Percentiles rank a stretch among this genome's conserved stretches.
Conservation (phyloP, 2,329 filamentous ascomycete genomes). For the Apiospora saccharicola region DNA sequence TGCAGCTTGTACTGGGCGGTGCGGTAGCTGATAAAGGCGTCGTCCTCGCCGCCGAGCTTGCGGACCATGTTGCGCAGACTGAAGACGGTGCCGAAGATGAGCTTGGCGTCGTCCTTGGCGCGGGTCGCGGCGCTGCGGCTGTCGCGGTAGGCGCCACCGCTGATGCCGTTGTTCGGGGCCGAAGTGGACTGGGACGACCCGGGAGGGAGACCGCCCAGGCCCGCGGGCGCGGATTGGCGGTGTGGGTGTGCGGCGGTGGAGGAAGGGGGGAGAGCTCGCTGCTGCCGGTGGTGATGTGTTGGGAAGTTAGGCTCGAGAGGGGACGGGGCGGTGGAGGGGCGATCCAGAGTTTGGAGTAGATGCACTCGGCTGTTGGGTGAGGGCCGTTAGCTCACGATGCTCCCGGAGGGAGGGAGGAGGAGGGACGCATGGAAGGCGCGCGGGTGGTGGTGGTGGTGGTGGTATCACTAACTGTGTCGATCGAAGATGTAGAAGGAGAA, state of each 20-base stretch:
- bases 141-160: slow-evolving; percentile 37
- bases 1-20: slow-evolving; percentile 97
- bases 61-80: slow-evolving; percentile 95
- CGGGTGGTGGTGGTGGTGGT: neutral
- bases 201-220: slow-evolving; percentile 7
- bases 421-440: neutral
- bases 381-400: slow-evolving; percentile 25
- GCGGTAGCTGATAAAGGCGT: slow-evolving; percentile 93
- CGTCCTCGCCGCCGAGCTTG: slow-evolving; percentile 92
- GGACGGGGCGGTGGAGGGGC: slow-evolving; percentile 43
- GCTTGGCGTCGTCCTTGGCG: slow-evolving; percentile 85
- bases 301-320: slow-evolving; percentile 22
- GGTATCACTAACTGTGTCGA: slow-evolving; percentile 83
- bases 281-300: slow-evolving; percentile 51
- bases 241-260: slow-evolving; percentile 28
- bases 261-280: slow-evolving; percentile 50
- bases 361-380: slow-evolving; percentile 80
- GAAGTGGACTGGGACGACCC: slow-evolving; percentile 27
- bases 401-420: slow-evolving; percentile 7
- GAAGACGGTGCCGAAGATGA: slow-evolving; percentile 97
- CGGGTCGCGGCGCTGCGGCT: slow-evolving; percentile 30
- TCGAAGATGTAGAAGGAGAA: slow-evolving; percentile 99
- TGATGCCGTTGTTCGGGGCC: slow-evolving; percentile 25
- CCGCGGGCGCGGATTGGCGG: slow-evolving; percentile 23
- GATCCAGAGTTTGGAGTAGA: slow-evolving; percentile 91